Conservation (phyloP, 805 yeast species). For the Sungouiozyma intestinalis region DNA sequence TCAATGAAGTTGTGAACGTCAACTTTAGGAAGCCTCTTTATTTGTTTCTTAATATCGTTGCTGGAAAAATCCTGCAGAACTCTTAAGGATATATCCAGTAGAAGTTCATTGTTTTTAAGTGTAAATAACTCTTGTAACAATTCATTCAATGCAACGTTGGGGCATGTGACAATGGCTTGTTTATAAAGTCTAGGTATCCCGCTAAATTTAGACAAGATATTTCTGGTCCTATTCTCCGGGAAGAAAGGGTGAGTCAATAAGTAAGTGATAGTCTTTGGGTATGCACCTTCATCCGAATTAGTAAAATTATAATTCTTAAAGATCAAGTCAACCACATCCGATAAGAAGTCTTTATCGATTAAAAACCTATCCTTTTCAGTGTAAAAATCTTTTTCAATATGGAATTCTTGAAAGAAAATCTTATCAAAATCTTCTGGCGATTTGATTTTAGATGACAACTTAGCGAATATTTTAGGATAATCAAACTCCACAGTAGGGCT, state of each 20-base stretch:
- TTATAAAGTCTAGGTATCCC: constrained; percentile 56
- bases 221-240: constrained; percentile 49
- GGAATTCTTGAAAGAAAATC: constrained; percentile 23
- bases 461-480: constrained; percentile 18
- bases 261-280: constrained; percentile 58
- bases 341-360: constrained; percentile 44
- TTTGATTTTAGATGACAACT: constrained; percentile 14
- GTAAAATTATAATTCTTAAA: constrained; percentile 21
- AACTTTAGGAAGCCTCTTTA: constrained; percentile 25
- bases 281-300: constrained; percentile 7
- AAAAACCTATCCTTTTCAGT: constrained; percentile 57
- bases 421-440: constrained; percentile 24
- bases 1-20: constrained; percentile 27
- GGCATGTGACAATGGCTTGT: constrained; percentile 75
- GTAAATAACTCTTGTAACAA: constrained; percentile 50
- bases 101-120: constrained; percentile 50
- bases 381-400: constrained; percentile 39
- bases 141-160: constrained; percentile 54
- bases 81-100: constrained; percentile 57
- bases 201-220: constrained; percentile 43
- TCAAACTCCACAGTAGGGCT: constrained; percentile 8
- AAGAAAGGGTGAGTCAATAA: constrained; percentile 80
- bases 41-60: constrained; percentile 43
- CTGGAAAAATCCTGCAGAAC: constrained; percentile 54
- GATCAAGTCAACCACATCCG: constrained; percentile 34